These are phyloP conservation scores for Fusarium algeriense DNA, from an alignment of 2,329 filamentous ascomycete species.

Conservation along the genomic window DNA sequence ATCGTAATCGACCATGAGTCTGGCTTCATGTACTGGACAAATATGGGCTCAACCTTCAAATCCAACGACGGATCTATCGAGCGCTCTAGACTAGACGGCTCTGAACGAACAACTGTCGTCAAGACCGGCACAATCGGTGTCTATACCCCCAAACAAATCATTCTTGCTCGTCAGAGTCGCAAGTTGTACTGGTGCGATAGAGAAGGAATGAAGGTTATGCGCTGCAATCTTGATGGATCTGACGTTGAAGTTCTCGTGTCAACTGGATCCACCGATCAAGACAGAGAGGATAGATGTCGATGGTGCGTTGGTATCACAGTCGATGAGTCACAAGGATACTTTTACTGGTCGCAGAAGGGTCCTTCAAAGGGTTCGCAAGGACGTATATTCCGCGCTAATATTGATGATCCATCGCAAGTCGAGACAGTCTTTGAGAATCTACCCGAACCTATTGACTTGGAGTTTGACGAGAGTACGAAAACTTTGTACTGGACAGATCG, in stretches of 20 bases:
- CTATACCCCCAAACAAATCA: neutral
- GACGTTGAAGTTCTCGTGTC: neutral
- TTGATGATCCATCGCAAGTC: neutral
- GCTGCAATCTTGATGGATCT: neutral
- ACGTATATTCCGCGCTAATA: neutral
- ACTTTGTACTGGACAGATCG: neutral
- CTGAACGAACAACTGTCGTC: neutral
- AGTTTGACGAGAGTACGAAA: neutral
- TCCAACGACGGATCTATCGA: constrained; percentile 7
- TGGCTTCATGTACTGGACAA: constrained; percentile 14
- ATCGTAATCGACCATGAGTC: neutral
- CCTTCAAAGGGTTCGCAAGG: neutral
- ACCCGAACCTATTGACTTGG: neutral
- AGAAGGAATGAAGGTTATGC: constrained; percentile 20
- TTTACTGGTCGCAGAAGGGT: constrained; percentile 15
- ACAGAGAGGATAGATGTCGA: neutral
- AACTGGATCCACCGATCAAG: neutral
- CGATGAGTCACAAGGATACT: neutral
- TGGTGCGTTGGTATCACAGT: neutral
- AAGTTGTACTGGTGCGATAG: constrained; percentile 23
- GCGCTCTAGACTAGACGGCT: constrained; percentile 1
- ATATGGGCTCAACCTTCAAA: constrained; percentile 6
- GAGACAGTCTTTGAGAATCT: neutral
- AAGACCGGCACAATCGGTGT: neutral
- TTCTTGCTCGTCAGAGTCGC: neutral